Evolutionary conservation across 805 yeast genomes (phyloP).

Genomic region (Brettanomyces nanus): DNA sequence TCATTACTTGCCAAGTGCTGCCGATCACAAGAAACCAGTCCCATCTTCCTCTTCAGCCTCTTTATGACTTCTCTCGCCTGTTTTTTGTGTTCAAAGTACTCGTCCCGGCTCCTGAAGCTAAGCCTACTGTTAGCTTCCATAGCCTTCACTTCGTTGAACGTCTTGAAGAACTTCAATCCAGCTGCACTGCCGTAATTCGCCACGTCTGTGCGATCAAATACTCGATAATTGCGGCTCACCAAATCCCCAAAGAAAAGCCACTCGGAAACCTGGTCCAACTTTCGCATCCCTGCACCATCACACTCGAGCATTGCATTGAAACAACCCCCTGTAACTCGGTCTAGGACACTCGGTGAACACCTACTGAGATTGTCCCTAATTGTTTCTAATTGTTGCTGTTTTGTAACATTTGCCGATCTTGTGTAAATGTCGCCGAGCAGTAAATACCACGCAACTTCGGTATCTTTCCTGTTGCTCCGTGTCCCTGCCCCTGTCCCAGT

Average conservation of each 20-base stretch:
- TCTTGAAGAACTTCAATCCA: constrained; percentile 52
- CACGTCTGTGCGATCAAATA: constrained; percentile 31
- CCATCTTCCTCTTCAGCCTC: background rate
- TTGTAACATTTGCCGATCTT: constrained; percentile 37
- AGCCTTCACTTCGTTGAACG: constrained; percentile 53
- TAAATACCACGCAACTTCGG: constrained; percentile 56
- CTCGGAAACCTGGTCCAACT: constrained; percentile 57
- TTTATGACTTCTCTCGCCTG: constrained; percentile 25
- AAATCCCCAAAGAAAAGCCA: constrained; percentile 72
- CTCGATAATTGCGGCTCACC: constrained; percentile 39
- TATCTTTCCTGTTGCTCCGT: constrained; percentile 39
- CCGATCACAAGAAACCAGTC: too few species aligned
- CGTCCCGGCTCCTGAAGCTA: constrained; percentile 28
- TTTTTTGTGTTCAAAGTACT: constrained; percentile 30
- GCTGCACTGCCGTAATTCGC: constrained; percentile 43
- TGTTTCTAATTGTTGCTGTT: constrained; percentile 35
- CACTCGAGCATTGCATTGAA: constrained; percentile 57
- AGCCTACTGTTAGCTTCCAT: constrained; percentile 11
- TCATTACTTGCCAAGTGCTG: constrained; percentile 10
- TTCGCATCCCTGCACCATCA: constrained; percentile 47
- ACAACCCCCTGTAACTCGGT: constrained; percentile 63
- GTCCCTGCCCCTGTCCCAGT: background rate
- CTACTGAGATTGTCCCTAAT: constrained; percentile 31
- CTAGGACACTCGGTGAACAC: constrained; percentile 37
- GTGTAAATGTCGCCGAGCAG: constrained; percentile 55